Conservation (phyloP, 73 alveolate species). For the Symbiodinium natans region DNA sequence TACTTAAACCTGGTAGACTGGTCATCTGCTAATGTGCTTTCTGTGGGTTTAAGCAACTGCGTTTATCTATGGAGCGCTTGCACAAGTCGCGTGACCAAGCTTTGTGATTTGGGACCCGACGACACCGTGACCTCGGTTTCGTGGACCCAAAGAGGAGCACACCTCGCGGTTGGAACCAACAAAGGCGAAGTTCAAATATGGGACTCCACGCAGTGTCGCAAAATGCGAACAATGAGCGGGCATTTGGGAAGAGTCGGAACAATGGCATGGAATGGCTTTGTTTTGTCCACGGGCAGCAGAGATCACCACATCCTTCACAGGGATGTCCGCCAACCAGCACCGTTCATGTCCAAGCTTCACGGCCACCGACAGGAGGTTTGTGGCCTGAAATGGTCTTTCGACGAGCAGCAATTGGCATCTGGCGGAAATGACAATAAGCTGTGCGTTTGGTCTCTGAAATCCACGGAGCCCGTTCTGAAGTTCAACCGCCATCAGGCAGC, state of each 20-base stretch:
- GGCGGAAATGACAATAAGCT: conserved; percentile 99
- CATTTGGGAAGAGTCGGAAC: conserved; percentile 99
- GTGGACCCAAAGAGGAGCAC: conserved; percentile 97
- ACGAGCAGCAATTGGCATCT: conserved; percentile 98
- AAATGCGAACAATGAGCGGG: conserved; percentile 96
- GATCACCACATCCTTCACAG: conserved; percentile 96
- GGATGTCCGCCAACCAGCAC: conserved; percentile 96
- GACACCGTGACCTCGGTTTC: conserved; percentile 98
- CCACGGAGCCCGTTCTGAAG: conserved; percentile 96
- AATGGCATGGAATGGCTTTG: conserved; percentile 98
- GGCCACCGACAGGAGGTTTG: conserved; percentile 99
- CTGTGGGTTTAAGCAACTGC: conserved; percentile 94
- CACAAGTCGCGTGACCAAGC: conserved; percentile 97
- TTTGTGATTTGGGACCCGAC: conserved; percentile 97
- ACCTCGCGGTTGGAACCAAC: conserved; percentile 12
- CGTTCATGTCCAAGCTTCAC: too few relatives aligned
- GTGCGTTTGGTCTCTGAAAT: conserved; percentile 97
- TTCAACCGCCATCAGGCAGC: conserved; percentile 99
- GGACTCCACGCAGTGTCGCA: conserved; percentile 97
- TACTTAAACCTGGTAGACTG: conserved; percentile 99
- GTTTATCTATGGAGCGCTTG: conserved; percentile 65
- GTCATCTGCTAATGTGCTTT: conserved; percentile 97
- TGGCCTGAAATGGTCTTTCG: conserved; percentile 99
- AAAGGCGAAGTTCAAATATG: conserved; percentile 94
- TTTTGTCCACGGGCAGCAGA: background rate